phyloP scores from a whole-genome alignment of 2,329 filamentous ascomycete species.

The Fusarium transvaalense region DNA sequence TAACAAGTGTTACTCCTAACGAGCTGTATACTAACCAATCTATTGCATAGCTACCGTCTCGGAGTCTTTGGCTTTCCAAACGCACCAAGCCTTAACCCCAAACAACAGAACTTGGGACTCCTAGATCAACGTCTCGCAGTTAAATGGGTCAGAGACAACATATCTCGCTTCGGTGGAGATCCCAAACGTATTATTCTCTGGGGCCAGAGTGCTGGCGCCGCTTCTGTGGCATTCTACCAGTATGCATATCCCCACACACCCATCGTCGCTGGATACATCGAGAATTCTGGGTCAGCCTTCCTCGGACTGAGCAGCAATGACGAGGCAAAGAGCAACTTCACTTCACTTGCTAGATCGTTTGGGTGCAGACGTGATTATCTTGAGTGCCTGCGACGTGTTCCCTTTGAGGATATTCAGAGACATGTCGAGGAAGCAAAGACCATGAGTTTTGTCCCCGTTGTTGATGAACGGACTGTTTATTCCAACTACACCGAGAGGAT shows the following conservation, averaged over 20 bases:
- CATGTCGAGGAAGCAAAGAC: constrained; percentile 2
- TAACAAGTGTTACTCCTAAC: not conserved
- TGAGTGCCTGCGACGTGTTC: not conserved
- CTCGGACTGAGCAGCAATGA: not conserved
- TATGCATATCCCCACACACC: constrained; percentile 11
- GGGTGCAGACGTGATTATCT: constrained; percentile 3
- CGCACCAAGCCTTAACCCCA: not conserved
- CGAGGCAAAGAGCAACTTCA: not conserved
- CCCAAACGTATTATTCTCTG: constrained; percentile 5
- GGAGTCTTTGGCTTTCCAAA: constrained; percentile 19
- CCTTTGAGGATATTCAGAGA: constrained; percentile 6
- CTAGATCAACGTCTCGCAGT: constrained; percentile 19
- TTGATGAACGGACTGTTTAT: constrained; percentile 8
- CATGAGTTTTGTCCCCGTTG: constrained; percentile 7
- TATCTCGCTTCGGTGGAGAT: constrained; percentile 2
- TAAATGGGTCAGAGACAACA: constrained; percentile 11
- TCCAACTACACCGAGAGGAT: constrained; percentile 1
- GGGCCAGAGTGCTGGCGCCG: constrained; percentile 13
- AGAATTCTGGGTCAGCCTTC: constrained; percentile 8
- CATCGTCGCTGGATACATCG: constrained; percentile 13
- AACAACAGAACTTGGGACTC: constrained; percentile 7
- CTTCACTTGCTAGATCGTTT: not conserved
- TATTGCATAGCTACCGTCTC: constrained; percentile 1
- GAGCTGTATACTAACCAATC: not conserved
- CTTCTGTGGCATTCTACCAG: constrained; percentile 16